Evolutionary conservation across 805 yeast genomes (phyloP), one percentile per base, ranked within the genome.

Genomic region (Komagataella pseudopastoris): DNA sequence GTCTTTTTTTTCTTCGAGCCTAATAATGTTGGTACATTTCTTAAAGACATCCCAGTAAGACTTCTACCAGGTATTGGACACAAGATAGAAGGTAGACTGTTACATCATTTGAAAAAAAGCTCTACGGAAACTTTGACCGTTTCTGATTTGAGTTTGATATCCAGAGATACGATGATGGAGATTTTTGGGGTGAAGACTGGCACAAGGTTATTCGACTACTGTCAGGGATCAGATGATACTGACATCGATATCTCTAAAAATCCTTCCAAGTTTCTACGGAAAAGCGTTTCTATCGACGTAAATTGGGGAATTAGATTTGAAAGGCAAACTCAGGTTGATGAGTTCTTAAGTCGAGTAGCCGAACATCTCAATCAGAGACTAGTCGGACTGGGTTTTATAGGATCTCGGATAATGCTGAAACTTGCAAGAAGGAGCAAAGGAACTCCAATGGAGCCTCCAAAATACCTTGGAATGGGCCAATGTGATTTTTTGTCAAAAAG

Each of bases 241-340:
- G 74, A 74, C 4, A 76, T 83, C 50, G 79, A 76, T 44, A 68
- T 83, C n/a, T 63, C 78, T 30, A 54, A 63, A 6, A 70, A 71
- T 36, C 78, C 80, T 7, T 66, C 70, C 14, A 78, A 67, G 50
- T 71, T 80, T 17, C 72, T 77, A 10, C 71, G 95, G 23, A 88
- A 88, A 58, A 78, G 93, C 1, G 75, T 91, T 0, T 88, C 96
- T 0, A 85, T 89, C 3, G 98, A 91, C 60, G 83, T 91, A 23
- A 87, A 88, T 55, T 91, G 88, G 83, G 98, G 96, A 0, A 85
- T 91, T 0, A 62, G 98, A 49, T 85, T 90, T 56, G 76, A 79
- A 36, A 69, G 68, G 0, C 69, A 75, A 30, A 62, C 65, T 0
- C 88, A 91, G 60, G 77, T 84, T 22, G 90, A 84, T 55, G 56